A percentile compares a stretch with the other conserved stretches of the same genome.
phyloP scores from a whole-genome alignment of 2,329 filamentous ascomycete genomes.

The Penicillium brevicompactum region DNA sequence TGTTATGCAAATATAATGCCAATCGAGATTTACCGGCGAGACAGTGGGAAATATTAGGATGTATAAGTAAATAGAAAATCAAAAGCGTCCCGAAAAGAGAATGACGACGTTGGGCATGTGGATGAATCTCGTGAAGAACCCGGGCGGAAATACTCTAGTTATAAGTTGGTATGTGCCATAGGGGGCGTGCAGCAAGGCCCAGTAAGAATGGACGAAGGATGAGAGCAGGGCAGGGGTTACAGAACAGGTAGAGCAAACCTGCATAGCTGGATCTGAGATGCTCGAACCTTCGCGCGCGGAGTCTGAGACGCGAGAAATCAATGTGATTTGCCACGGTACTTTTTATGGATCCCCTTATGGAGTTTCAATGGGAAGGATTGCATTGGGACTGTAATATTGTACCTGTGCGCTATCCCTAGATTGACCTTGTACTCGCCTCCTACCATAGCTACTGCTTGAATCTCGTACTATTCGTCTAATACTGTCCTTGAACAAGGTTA shows the following conservation, averaged over 20 bases:
- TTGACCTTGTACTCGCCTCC: constrained; percentile 10
- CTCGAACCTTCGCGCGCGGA: constrained; percentile 21
- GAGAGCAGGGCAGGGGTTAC: constrained; percentile 12
- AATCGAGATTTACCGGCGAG: not conserved
- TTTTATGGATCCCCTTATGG: not conserved
- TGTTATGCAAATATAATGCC: constrained; percentile 4
- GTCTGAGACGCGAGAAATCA: constrained; percentile 8
- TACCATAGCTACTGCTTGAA: not conserved
- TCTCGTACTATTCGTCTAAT: not conserved
- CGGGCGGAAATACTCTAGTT: constrained; percentile 30
- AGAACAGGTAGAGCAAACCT: constrained; percentile 14
- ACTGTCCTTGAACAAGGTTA: too few species aligned
- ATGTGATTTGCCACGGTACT: constrained; percentile 14
- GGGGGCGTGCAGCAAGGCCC: constrained; percentile 23
- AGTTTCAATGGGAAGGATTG: constrained; percentile 10
- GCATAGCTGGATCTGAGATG: constrained; percentile 31
- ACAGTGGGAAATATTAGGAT: constrained; percentile 5
- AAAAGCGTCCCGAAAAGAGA: constrained; percentile 16
- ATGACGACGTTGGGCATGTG: constrained; percentile 33
- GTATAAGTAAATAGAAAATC: not conserved
- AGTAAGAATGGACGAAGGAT: constrained; percentile 14
- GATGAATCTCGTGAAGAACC: constrained; percentile 38
- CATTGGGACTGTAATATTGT: constrained; percentile 9
- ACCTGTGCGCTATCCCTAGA: constrained; percentile 23
- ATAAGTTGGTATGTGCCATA: constrained; percentile 30